A percentile compares a stretch with the other conserved stretches of the same genome.
These are phyloP conservation scores for Larix sibirica DNA, from an alignment of 83 land plant genomes.

Conservation along the genomic window DNA sequence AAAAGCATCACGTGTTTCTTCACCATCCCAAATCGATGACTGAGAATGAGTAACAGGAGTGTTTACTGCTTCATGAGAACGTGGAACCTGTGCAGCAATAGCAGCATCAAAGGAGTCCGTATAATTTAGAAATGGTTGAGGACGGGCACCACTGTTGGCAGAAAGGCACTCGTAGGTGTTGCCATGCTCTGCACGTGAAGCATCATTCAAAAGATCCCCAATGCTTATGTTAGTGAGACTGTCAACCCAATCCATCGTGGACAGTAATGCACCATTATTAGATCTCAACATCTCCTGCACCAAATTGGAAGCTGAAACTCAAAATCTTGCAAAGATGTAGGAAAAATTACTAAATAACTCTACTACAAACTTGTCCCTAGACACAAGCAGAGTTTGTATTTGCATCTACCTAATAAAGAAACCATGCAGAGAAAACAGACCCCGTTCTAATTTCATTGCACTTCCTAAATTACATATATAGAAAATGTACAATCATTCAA, in stretches of 20 bases:
- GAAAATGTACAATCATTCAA: not conserved
- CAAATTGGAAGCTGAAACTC: not conserved
- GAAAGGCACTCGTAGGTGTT: conserved; percentile 15
- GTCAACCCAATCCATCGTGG: conserved; percentile 82
- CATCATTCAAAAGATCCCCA: conserved; percentile 65
- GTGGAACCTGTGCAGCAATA: conserved; percentile 66
- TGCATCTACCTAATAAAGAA: not conserved
- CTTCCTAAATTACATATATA: not conserved
- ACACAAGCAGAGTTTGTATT: not conserved
- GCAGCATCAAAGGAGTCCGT: conserved; percentile 87
- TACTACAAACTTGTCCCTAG: not conserved
- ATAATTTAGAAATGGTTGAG: conserved; percentile 39
- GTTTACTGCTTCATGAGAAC: conserved; percentile 23
- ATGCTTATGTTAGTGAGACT: conserved; percentile 75
- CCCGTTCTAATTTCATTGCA: not conserved
- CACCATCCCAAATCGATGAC: conserved; percentile 63
- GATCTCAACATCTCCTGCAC: conserved; percentile 30
- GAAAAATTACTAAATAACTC: not conserved
- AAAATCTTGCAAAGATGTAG: not conserved
- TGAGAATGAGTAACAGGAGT: conserved; percentile 3
- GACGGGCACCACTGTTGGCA: conserved; percentile 25
- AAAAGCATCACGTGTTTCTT: conserved; percentile 85
- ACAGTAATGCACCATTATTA: conserved; percentile 20
- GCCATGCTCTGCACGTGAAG: conserved; percentile 35
- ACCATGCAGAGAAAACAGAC: not conserved